Conservation (phyloP, 345 rosid species). For the Hibiscus trionum region DNA sequence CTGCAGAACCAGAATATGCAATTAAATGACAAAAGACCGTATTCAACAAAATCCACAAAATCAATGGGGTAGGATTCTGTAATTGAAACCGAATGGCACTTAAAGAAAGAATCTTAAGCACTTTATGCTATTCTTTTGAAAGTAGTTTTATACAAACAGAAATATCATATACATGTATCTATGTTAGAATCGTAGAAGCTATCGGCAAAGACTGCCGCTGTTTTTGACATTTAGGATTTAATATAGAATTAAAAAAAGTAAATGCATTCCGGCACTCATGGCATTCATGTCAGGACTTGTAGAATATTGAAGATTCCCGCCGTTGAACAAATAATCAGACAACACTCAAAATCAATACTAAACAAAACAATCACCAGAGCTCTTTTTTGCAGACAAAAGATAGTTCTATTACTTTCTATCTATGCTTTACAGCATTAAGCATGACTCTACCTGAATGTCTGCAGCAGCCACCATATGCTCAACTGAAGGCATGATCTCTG, state of each 20-base stretch:
- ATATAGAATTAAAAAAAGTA: neutral
- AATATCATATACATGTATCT: neutral
- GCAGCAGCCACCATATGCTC: conserved; percentile 63
- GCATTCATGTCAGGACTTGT: too few species aligned
- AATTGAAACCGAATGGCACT: neutral
- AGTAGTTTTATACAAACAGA: neutral
- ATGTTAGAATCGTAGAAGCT: neutral
- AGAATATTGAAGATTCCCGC: too few species aligned
- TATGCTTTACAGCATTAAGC: neutral
- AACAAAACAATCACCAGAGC: neutral
- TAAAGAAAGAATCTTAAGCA: neutral
- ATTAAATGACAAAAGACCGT: neutral
- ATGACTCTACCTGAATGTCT: conserved; percentile 63
- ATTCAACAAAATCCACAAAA: neutral
- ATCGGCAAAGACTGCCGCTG: neutral
- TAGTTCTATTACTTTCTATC: neutral
- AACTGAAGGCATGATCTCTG: conserved; percentile 74
- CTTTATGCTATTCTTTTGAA: neutral
- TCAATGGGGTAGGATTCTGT: neutral
- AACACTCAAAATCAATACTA: neutral
- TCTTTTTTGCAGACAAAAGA: neutral
- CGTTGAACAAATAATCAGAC: neutral
- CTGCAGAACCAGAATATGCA: conserved; percentile 33
- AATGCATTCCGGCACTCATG: neutral
- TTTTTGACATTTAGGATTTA: neutral